Evolutionary conservation across 176 grass and related monocot genomes (phyloP), one percentile per base, ranked within the genome.

Genomic region (Hordeum vulgare): DNA sequence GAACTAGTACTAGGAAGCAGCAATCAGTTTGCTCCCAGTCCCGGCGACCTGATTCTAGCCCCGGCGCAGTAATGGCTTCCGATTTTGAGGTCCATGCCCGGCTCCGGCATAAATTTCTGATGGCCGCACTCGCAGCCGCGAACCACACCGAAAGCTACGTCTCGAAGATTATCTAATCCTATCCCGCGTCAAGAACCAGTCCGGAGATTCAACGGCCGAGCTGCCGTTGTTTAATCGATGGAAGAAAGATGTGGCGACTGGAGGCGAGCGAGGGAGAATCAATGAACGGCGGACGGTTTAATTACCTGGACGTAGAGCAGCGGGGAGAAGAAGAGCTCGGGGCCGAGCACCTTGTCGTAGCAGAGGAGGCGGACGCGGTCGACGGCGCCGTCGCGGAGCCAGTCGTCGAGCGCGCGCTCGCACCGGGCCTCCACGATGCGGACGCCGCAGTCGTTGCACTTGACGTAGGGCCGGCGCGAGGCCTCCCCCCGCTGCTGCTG

Each of bases 381-480:
- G 6, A 77, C 11, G 20, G 25, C 78, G 83, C 82, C 86, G 53
- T 79, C 81, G 1, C 77, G 49, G 70, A 99, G 56, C 93, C 93
- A 99, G 0, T 94, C 91, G 25, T 49, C 93, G 21, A 99, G 72
- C 7, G 34, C 62, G 29, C 75, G 44, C 57, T 78, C 59, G 69
- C 97, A 99, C 58, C 26, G 87, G 20, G 89, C 91, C 87, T 99
- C 97, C 3, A 99, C 39, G 76, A 99, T 96, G 78, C 93, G 90
- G 8, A 99, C 91, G 60, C 97, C 97, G 42, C 85, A 99, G 85
- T 99, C 97, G 34, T 99, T 99, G 77, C 91, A 97, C 86, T 94
- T 97, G 74, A 97, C 84, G 79, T 87, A 92, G 0, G 92, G 92
- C 7, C 88, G 61, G 3, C 83, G 80, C 10, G 65, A 56, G 12